Conservation (phyloP, 805 yeast species). For the Sungouiozyma intestinalis region DNA sequence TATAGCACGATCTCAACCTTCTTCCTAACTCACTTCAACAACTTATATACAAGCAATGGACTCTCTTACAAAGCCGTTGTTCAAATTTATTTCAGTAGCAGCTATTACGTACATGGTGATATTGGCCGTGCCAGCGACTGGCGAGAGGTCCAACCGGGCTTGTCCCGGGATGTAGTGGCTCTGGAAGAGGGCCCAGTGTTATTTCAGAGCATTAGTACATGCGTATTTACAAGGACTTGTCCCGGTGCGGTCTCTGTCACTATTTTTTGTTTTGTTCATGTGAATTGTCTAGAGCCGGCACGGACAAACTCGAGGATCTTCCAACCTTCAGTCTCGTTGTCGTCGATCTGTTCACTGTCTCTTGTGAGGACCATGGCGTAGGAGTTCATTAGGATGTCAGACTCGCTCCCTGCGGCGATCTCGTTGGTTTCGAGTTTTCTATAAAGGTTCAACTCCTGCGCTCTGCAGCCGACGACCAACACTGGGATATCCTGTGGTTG, state of each 20-base stretch:
- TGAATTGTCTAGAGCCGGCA: conserved; percentile 82
- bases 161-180: no score
- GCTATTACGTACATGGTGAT: background rate
- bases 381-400: conserved; percentile 83
- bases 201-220: no score
- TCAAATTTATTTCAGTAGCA: background rate
- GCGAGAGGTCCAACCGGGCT: no score
- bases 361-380: conserved; percentile 95
- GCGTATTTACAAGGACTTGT: conserved; percentile 1
- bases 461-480: conserved; percentile 86
- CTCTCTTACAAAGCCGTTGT: background rate
- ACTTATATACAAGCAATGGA: background rate
- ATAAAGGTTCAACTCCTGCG: conserved; percentile 87
- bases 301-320: conserved; percentile 87
- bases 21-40: background rate
- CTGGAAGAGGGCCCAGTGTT: no score
- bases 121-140: no score
- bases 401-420: conserved; percentile 91
- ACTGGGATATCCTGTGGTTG: conserved; percentile 92
- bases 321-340: conserved; percentile 94
- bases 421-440: conserved; percentile 88
- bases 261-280: conserved; percentile 22
- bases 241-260: conserved; percentile 1
- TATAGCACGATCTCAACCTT: background rate
- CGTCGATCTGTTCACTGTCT: conserved; percentile 82